Evolutionary conservation across 148 eudicot species (phyloP).

Genomic region (Tetragonia tetragonoides): DNA sequence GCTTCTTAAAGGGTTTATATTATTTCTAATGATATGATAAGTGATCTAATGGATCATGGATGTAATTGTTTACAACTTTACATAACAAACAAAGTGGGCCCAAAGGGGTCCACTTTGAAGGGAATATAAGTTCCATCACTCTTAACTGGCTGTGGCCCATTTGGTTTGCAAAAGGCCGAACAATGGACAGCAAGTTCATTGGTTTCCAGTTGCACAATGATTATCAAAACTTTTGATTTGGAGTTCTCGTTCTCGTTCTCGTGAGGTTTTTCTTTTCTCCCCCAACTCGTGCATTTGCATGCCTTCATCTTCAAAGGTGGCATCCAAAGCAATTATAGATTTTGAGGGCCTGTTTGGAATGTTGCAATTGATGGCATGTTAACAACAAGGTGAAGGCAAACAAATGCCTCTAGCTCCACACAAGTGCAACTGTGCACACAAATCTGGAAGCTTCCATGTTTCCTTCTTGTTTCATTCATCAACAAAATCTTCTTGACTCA

Average conservation of each 20-base stretch:
- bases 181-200: slow-evolving; percentile 8
- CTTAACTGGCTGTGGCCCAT: slow-evolving; percentile 15
- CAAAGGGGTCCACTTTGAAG: background rate
- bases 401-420: slow-evolving; percentile 74
- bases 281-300: no score
- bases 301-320: slow-evolving; percentile 43
- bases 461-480: slow-evolving; percentile 73
- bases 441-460: slow-evolving; percentile 74
- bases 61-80: no score
- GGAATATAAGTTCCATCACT: slow-evolving; percentile 10
- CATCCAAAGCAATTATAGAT: slow-evolving; percentile 92
- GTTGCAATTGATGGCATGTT: slow-evolving; percentile 95
- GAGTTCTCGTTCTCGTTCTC: no score
- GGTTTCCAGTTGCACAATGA: slow-evolving; percentile 22
- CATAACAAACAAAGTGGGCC: background rate
- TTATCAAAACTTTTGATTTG: background rate
- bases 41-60: background rate
- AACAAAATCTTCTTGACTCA: slow-evolving; percentile 45
- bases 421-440: slow-evolving; percentile 91
- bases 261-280: no score
- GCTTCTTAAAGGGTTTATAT: no score
- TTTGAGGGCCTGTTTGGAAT: slow-evolving; percentile 86
- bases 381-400: slow-evolving; percentile 89
- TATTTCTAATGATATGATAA: background rate
- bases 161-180: slow-evolving; percentile 12